Evolutionary conservation across 2,329 filamentous ascomycete genomes (phyloP).

Genomic region (Xenoacremonium recifei): DNA sequence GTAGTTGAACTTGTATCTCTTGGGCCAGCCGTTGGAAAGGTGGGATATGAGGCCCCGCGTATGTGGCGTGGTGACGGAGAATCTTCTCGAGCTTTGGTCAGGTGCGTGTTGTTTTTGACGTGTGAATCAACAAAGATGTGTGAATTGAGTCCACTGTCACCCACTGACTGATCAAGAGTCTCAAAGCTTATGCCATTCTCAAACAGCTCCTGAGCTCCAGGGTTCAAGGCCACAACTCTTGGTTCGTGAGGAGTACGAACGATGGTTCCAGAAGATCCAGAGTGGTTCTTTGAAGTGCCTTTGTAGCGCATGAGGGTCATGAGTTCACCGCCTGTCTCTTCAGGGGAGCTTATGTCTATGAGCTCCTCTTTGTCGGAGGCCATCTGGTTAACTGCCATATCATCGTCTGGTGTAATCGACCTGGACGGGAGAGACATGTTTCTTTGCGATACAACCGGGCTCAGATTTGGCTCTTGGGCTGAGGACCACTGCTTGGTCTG

Average conservation of each 20-base stretch:
- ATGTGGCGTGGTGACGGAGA: too few relatives aligned
- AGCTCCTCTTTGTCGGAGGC: constrained; percentile 5
- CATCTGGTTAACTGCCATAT: too few relatives aligned
- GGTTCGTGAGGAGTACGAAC: constrained; percentile 32
- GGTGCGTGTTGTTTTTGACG: constrained; percentile 2
- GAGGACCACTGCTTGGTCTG: constrained; percentile 51
- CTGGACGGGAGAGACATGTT: constrained; percentile 12
- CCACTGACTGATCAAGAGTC: constrained; percentile 7
- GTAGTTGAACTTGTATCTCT: too few relatives aligned
- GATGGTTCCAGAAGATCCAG: constrained; percentile 37
- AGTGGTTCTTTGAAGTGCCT: constrained; percentile 4
- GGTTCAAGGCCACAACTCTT: constrained; percentile 20
- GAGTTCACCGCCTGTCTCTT: constrained; percentile 1
- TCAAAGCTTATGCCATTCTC: constrained; percentile 32
- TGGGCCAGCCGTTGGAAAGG: too few relatives aligned
- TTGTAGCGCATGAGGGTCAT: neutral
- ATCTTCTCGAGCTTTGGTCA: too few relatives aligned
- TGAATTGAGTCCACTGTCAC: neutral
- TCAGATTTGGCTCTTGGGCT: constrained; percentile 47
- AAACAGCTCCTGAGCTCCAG: constrained; percentile 29
- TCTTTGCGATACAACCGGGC: constrained; percentile 43
- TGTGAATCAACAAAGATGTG: too few relatives aligned
- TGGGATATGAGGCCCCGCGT: too few relatives aligned
- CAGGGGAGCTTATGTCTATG: constrained; percentile 10
- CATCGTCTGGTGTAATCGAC: constrained; percentile 4